Evolutionary conservation across 1,284 basidiomycete species (phyloP), one percentile per base, ranked within the genome.

Genomic region (Rhodotorula sp.): DNA sequence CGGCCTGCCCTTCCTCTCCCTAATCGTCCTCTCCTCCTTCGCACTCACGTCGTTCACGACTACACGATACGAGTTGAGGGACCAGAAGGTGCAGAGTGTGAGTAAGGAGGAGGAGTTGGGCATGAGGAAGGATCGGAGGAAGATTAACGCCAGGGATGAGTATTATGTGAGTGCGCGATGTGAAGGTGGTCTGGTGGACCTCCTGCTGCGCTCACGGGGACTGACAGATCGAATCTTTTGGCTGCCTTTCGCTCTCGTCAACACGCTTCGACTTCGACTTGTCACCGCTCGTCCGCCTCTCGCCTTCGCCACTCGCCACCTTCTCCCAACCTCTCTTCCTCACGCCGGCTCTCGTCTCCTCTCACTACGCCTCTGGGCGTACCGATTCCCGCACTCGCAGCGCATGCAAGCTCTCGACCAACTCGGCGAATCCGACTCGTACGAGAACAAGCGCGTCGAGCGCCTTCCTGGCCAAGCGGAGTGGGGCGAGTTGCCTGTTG

Each of bases 121-220:
- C 7, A 84, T 97, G 80, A 85, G 87, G 74, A 87, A 86, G 81
- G 86, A 88, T 59, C 85, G 91, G 80, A 91, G 90, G 82, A 89
- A 87, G 82, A 88, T 98, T 68, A 94, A 98, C 80, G 89, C 97
- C 31, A 83, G 92, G 59, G 94, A 97, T 80, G 95, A 97, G 80
- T 98, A 98, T 81, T 98, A 89, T 79, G 92, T 94, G 82, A 80
- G 91, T 87, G 40, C 40, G 7, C 7, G 40, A 13, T 7, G 6
- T 34, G 34, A 6, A 5, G 6, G 16, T 11, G 9, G 40, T 15
- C 16, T 44, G 9, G 16, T 7, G 40, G 40, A 40, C 8, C 40
- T 44, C 40, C 16, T 44, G 5, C 40, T 18, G n/a, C 40, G 40
- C 40, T 3, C 10, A 44, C 3, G 16, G 11, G 8, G 40, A 44